phyloP scores from a whole-genome alignment of 345 rosid genomes.

The sweet orange (Citrus sinensis) region DNA sequence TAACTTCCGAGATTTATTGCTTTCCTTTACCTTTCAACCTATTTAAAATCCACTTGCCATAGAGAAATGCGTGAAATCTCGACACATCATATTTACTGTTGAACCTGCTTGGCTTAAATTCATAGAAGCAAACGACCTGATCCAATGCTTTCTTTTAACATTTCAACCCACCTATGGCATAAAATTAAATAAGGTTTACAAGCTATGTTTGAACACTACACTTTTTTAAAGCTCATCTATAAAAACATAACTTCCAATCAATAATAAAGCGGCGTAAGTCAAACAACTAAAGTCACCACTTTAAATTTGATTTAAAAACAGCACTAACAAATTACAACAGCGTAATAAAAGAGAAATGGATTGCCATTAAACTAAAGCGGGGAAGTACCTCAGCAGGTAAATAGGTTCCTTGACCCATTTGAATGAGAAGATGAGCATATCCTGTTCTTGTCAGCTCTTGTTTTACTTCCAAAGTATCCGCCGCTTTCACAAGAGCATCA shows the following conservation, averaged over 20 bases:
- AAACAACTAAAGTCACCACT: not conserved
- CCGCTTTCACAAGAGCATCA: slow-evolving; percentile 66
- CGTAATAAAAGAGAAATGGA: not conserved
- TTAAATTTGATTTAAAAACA: not conserved
- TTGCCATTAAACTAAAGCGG: not conserved
- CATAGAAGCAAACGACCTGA: not conserved
- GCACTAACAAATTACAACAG: not conserved
- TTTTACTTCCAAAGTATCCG: slow-evolving; percentile 52
- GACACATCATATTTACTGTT: too few relatives aligned
- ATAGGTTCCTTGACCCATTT: slow-evolving; percentile 81
- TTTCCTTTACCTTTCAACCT: not conserved
- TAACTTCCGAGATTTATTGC: not conserved
- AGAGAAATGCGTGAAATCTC: not conserved
- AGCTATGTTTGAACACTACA: too few relatives aligned
- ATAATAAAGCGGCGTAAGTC: not conserved
- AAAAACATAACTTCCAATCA: not conserved
- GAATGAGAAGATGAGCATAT: slow-evolving; percentile 74
- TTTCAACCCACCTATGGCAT: not conserved
- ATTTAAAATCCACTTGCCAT: not conserved
- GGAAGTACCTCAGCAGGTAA: slow-evolving; percentile 55
- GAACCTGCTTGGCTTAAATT: not conserved
- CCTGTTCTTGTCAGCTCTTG: slow-evolving; percentile 58
- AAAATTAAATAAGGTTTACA: too few relatives aligned
- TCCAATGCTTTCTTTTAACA: not conserved
- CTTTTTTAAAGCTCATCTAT: not conserved